Conservation (phyloP, 2,329 filamentous ascomycete genomes). For the Teratosphaeria destructans region DNA sequence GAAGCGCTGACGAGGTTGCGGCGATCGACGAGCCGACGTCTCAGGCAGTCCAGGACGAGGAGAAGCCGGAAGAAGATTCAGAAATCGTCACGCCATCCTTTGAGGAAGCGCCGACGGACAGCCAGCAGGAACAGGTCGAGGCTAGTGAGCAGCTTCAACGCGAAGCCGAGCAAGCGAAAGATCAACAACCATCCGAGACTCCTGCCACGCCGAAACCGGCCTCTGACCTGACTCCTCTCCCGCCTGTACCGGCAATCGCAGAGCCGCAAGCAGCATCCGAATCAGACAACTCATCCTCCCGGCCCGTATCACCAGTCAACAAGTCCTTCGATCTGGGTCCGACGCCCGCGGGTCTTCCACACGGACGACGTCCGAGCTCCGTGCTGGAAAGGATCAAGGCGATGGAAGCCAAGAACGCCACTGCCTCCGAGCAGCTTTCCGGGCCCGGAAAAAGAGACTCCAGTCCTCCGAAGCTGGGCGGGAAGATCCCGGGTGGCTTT, state of each 20-base stretch:
- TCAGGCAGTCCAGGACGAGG: background rate
- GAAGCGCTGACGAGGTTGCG: background rate
- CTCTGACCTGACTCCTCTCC: background rate
- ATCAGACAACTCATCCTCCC: background rate
- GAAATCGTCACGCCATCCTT: conserved; percentile 1
- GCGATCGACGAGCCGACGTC: background rate
- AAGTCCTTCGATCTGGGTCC: background rate
- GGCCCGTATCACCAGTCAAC: background rate
- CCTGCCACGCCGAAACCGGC: background rate
- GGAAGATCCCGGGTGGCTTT: conserved; percentile 4
- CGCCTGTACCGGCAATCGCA: background rate
- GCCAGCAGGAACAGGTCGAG: background rate
- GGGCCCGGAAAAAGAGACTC: background rate
- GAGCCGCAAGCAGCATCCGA: background rate
- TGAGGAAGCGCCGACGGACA: conserved; percentile 4
- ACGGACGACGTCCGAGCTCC: conserved; percentile 10
- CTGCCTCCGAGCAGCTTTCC: background rate
- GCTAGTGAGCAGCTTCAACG: conserved; percentile 2
- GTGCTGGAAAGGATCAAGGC: conserved; percentile 11
- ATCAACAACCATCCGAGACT: background rate
- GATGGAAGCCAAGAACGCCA: conserved; percentile 9
- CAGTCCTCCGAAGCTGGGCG: background rate
- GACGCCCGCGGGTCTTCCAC: background rate
- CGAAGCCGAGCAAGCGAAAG: background rate
- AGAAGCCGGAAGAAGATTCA: background rate